phyloP scores from a whole-genome alignment of 1,284 basidiomycete genomes.

The Irpex lacteus region DNA sequence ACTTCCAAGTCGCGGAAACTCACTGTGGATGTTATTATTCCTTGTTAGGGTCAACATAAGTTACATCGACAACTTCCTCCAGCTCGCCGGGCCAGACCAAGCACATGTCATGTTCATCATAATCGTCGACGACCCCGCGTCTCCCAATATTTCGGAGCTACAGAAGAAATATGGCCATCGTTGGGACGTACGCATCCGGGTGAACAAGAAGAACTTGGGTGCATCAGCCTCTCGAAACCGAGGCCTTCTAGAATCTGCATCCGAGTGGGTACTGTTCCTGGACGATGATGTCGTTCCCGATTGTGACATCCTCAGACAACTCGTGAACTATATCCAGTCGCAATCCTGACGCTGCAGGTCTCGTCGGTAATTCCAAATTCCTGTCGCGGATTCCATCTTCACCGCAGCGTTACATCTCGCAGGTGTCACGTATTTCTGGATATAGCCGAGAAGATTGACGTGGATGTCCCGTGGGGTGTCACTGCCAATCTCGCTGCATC shows the following conservation, averaged over 20 bases:
- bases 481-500: conserved; percentile 56
- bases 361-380: conserved; percentile 53
- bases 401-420: conserved; percentile 53
- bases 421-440: conserved; percentile 61
- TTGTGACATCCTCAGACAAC: conserved; percentile 41
- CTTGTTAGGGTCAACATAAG: conserved; percentile 50
- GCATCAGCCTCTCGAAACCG: conserved; percentile 50
- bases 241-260: conserved; percentile 45
- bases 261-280: conserved; percentile 50
- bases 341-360: conserved; percentile 49
- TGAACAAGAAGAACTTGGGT: conserved; percentile 41
- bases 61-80: conserved; percentile 43
- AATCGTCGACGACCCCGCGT: conserved; percentile 52
- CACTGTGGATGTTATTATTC: conserved; percentile 53
- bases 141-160: conserved; percentile 35
- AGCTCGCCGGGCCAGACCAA: conserved; percentile 37
- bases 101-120: conserved; percentile 53
- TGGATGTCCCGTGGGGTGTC: conserved; percentile 57
- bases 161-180: conserved; percentile 34
- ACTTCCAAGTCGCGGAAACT: conserved; percentile 31
- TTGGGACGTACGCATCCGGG: conserved; percentile 45
- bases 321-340: conserved; percentile 44
- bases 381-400: conserved; percentile 44
- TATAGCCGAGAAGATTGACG: conserved; percentile 47
- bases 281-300: conserved; percentile 54